Evolutionary conservation across 1,284 basidiomycete species (phyloP).

Genomic region (Puccinia triticina): DNA sequence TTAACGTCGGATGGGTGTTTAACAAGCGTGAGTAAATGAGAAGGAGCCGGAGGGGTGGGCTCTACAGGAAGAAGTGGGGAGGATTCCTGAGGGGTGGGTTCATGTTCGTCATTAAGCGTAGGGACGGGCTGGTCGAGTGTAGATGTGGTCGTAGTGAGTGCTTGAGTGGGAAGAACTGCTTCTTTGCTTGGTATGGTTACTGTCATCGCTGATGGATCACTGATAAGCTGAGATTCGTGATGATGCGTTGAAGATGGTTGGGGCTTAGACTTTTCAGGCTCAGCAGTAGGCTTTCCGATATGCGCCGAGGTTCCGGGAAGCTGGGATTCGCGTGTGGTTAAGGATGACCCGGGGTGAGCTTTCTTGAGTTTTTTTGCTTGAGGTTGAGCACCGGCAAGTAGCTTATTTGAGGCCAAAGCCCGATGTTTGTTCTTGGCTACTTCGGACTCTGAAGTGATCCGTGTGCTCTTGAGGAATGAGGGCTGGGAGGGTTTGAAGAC

Average conservation of each 20-base stretch:
- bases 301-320: not conserved
- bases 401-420: constrained; percentile 11
- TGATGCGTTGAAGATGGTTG: not conserved
- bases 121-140: constrained; percentile 8
- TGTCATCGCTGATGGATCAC: not conserved
- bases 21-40: not conserved
- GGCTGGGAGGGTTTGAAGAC: constrained; percentile 33
- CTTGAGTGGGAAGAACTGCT: not conserved
- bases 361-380: constrained; percentile 24
- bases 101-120: not conserved
- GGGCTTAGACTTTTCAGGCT: not conserved
- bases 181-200: not conserved
- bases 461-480: constrained; percentile 12
- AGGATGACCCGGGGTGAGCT: not conserved
- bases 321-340: not conserved
- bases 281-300: too few relatives aligned
- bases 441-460: not conserved
- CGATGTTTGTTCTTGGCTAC: constrained; percentile 7
- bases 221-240: not conserved
- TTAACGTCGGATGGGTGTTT: constrained; percentile 20
- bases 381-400: constrained; percentile 13
- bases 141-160: not conserved
- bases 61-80: constrained; percentile 1
- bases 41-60: not conserved
- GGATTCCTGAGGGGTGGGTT: not conserved